Base-by-base conservation (phyloP, 441 rosid species). In the Croton laevigatus region DNA sequence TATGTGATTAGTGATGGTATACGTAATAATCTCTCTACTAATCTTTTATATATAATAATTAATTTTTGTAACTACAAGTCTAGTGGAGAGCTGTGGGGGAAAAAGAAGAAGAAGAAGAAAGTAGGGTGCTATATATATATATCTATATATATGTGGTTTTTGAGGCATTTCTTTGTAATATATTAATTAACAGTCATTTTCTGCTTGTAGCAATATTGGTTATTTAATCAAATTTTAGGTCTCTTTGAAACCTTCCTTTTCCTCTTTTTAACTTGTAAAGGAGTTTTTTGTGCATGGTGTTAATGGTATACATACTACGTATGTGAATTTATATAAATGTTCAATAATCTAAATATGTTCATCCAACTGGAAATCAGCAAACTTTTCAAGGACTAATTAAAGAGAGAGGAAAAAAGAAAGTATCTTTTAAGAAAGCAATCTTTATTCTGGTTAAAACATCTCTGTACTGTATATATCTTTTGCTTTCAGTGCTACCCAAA, bases 1-100 rank as follows among this genome's bases (percentile, higher is more conserved):
- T 17, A 76, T 85, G 91, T 89, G 78, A 84, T 37, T 37, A 16
- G 4, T 8, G 27, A 45, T 16, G 36, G 58, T 23, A 19, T 13
- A 23, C 4, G 49, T n/a, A 42, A 46, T 38, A 22, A 63, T 45
- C 23, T 13, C 14, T 46, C 6, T 22, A 4, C 36, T 42, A 1
- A 14, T 5, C 8, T 38, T 38, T n/a, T n/a, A n/a, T n/a, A n/a
- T n/a, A 38, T 38, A 38, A 40, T 40, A 40, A 40, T 40, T 40
- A 5, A 51, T 4, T 66, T 66, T 72, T 72, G 75, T 48, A 65
- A 60, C 45, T 27, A 58, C 37, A 58, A 23, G 46, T 36, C 27
- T 23, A 16, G 63, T 22, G 59, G 37, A 40, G 10, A 40, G 44
- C 44, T 40, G 44, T 9, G 44, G 44, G 44, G 10, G 44, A 40